Evolutionary conservation across 129 eudicot species (phyloP).

Genomic region (Artemisia argyi): DNA sequence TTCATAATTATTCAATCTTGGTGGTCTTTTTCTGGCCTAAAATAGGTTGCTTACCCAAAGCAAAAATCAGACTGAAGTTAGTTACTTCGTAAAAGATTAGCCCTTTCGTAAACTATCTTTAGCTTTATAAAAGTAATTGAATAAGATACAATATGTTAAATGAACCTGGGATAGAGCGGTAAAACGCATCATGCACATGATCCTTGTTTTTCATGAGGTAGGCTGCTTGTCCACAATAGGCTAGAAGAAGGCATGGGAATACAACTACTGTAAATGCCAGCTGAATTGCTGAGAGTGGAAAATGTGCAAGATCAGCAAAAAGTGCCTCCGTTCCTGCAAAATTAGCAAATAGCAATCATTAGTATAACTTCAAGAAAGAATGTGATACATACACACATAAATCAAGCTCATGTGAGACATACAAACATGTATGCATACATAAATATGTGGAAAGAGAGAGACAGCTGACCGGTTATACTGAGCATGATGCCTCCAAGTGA

Average conservation of each 20-base stretch:
- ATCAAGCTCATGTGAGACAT: background rate
- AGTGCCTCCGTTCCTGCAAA: conserved; percentile 95
- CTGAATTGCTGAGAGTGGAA: conserved; percentile 86
- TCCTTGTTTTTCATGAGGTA: conserved; percentile 78
- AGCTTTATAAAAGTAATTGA: too few relatives aligned
- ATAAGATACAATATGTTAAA: background rate
- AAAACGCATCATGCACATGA: conserved; percentile 82
- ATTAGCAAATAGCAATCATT: conserved; percentile 2
- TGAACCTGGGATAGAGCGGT: conserved; percentile 94
- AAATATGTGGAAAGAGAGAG: background rate
- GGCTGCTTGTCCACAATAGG: conserved; percentile 97
- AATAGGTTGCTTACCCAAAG: too few relatives aligned
- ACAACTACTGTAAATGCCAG: conserved; percentile 86
- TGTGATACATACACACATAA: background rate
- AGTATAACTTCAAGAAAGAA: conserved; percentile 13
- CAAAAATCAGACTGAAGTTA: too few relatives aligned
- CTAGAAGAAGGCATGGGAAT: conserved; percentile 94
- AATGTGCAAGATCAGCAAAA: conserved; percentile 95
- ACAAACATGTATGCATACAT: background rate
- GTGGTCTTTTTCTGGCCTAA: too few relatives aligned
- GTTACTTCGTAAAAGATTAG: too few relatives aligned
- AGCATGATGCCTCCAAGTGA: conserved; percentile 91
- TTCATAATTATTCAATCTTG: too few relatives aligned
- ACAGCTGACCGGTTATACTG: conserved; percentile 71
- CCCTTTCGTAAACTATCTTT: too few relatives aligned